Percentiles rank a stretch among this genome's conserved stretches.
phyloP scores from a whole-genome alignment of 192 early-diverging fungal genomes.

The Thoreauomyces humboldtii region DNA sequence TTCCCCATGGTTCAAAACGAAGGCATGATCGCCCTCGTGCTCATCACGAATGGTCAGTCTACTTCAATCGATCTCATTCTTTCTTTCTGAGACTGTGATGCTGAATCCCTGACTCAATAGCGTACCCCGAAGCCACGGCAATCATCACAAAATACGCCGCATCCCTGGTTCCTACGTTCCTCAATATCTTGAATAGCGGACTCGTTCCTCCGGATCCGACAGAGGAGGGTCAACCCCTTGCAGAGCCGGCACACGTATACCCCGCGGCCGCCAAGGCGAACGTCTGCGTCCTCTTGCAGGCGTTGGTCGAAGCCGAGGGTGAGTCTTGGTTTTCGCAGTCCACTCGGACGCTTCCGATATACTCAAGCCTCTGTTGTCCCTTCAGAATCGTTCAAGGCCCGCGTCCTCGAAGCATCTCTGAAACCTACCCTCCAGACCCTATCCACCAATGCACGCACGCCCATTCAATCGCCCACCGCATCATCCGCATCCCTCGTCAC shows the following conservation, averaged over 20 bases:
- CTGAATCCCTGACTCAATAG: slow-evolving; percentile 14
- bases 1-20: slow-evolving; percentile 57
- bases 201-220: slow-evolving; percentile 7
- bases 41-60: slow-evolving; percentile 37
- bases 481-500: neutral
- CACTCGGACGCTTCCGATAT: neutral
- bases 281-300: slow-evolving; percentile 37
- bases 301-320: slow-evolving; percentile 35
- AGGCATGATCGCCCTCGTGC: slow-evolving; percentile 45
- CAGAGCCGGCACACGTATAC: slow-evolving; percentile 25
- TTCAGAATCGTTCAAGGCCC: neutral
- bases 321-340: slow-evolving; percentile 13
- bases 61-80: too few relatives aligned
- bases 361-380: neutral
- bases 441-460: neutral
- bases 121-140: slow-evolving; percentile 28
- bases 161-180: slow-evolving; percentile 29
- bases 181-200: slow-evolving; percentile 41
- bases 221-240: neutral
- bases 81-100: neutral
- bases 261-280: slow-evolving; percentile 44
- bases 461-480: neutral
- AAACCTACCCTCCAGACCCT: neutral
- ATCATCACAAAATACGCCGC: slow-evolving; percentile 33
- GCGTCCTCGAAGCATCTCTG: neutral